Evolutionary conservation across 176 grass and related monocot genomes (phyloP).

Genomic region (Oryza brachyantha): DNA sequence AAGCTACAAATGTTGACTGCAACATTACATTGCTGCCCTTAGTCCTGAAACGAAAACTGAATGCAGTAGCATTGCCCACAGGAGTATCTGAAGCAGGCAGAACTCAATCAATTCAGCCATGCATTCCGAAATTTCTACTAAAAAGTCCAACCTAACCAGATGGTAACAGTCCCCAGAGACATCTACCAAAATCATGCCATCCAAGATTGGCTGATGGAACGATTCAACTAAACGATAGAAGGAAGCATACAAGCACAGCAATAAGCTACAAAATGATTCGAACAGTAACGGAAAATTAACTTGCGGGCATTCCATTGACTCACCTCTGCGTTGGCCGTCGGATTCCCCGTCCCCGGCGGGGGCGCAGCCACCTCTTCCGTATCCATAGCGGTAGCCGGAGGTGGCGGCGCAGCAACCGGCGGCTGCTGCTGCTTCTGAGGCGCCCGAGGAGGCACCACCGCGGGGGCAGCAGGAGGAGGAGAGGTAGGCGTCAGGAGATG

Average conservation of each 20-base stretch:
- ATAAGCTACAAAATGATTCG: background rate
- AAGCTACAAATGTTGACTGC: too few species aligned
- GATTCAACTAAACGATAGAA: background rate
- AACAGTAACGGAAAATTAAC: background rate
- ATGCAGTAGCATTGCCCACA: too few species aligned
- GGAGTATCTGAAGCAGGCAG: too few species aligned
- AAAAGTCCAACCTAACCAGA: too few species aligned
- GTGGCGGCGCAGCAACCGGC: background rate
- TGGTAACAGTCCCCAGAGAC: background rate
- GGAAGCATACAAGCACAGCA: background rate
- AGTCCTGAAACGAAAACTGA: too few species aligned
- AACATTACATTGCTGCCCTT: too few species aligned
- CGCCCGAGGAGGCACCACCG: background rate
- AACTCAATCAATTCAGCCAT: too few species aligned
- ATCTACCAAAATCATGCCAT: background rate
- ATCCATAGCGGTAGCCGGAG: background rate
- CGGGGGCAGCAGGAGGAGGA: background rate
- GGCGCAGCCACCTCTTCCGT: background rate
- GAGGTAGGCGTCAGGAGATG: background rate
- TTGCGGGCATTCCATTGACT: conserved; percentile 2
- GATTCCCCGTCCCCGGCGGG: background rate
- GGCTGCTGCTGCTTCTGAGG: background rate
- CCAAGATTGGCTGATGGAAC: background rate
- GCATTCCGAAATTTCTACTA: too few species aligned
- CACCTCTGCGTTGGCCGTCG: conserved; percentile 22